A percentile compares a stretch with the other conserved stretches of the same genome.
Conservation (phyloP, 108 stramenopile genomes). For the Cyclotella atomus region DNA sequence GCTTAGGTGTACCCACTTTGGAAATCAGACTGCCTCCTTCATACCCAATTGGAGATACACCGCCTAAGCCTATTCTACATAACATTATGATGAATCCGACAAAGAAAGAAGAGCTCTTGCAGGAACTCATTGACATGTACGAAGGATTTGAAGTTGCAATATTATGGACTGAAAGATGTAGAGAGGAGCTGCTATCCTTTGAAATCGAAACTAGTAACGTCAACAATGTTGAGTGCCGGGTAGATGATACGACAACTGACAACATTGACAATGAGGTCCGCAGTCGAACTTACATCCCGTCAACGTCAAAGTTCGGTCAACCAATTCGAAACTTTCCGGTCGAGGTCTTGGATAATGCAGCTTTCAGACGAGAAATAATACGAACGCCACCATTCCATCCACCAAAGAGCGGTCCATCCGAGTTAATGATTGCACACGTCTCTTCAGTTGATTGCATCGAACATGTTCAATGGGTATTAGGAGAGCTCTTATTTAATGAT, state of each 20-base stretch:
- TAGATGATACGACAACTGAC: neutral
- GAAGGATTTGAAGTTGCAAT: constrained; percentile 55
- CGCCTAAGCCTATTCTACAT: constrained; percentile 47
- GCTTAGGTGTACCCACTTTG: constrained; percentile 27
- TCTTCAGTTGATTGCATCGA: constrained; percentile 60
- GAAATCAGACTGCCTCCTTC: constrained; percentile 42
- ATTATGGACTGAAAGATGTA: constrained; percentile 67
- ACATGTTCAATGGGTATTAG: constrained; percentile 67
- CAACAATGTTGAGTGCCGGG: constrained; percentile 1
- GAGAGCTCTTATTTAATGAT: constrained; percentile 59
- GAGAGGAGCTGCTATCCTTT: constrained; percentile 23
- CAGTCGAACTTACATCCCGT: constrained; percentile 45
- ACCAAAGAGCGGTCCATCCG: constrained; percentile 60
- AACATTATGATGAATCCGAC: constrained; percentile 43
- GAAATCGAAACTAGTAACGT: neutral
- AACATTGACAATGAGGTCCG: constrained; percentile 11
- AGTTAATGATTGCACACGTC: constrained; percentile 66
- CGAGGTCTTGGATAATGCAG: constrained; percentile 42
- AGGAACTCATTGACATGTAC: constrained; percentile 54
- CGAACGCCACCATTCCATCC: constrained; percentile 69
- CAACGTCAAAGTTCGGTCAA: constrained; percentile 47
- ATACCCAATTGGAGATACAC: constrained; percentile 38
- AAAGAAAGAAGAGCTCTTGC: constrained; percentile 13
- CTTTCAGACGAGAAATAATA: constrained; percentile 41
- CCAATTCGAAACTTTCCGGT: constrained; percentile 51